phyloP scores from a whole-genome alignment of 495 filamentous ascomycete species.

The Neurospora pannonica region DNA sequence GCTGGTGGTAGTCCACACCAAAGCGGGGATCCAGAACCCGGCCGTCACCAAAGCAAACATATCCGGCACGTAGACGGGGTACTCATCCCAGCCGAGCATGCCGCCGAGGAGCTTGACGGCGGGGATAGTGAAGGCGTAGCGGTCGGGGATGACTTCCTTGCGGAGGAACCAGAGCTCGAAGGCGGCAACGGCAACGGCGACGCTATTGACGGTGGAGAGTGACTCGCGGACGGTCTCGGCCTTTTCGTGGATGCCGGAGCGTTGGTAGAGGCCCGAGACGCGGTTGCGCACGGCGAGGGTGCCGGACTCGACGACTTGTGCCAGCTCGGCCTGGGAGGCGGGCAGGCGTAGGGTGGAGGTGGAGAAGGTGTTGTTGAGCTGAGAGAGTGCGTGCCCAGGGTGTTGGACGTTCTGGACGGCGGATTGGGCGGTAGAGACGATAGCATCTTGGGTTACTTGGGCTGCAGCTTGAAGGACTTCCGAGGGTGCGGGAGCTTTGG shows the following conservation, averaged over 20 bases:
- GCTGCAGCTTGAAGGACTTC: background rate
- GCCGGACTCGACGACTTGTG: conserved; percentile 69
- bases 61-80: conserved; percentile 62
- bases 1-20: conserved; percentile 68
- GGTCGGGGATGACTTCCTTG: conserved; percentile 53
- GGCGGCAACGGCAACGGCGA: conserved; percentile 54
- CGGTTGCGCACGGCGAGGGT: conserved; percentile 53
- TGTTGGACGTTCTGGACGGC: conserved; percentile 44
- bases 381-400: conserved; percentile 43
- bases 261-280: conserved; percentile 38
- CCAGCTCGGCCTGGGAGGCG: conserved; percentile 74
- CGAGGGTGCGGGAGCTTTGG: background rate
- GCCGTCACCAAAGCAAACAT: conserved; percentile 68
- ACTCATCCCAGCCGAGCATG: conserved; percentile 24
- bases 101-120: conserved; percentile 40
- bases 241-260: conserved; percentile 42
- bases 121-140: conserved; percentile 62
- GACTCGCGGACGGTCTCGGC: conserved; percentile 54
- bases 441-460: conserved; percentile 15
- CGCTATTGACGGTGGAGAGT: conserved; percentile 55
- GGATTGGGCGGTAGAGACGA: conserved; percentile 23
- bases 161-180: conserved; percentile 55
- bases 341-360: conserved; percentile 52
- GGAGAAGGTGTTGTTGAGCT: conserved; percentile 16
- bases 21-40: conserved; percentile 73